Base-by-base conservation (phyloP, 139 green algal genomes). In the Pseudopediastrum boryanum region DNA sequence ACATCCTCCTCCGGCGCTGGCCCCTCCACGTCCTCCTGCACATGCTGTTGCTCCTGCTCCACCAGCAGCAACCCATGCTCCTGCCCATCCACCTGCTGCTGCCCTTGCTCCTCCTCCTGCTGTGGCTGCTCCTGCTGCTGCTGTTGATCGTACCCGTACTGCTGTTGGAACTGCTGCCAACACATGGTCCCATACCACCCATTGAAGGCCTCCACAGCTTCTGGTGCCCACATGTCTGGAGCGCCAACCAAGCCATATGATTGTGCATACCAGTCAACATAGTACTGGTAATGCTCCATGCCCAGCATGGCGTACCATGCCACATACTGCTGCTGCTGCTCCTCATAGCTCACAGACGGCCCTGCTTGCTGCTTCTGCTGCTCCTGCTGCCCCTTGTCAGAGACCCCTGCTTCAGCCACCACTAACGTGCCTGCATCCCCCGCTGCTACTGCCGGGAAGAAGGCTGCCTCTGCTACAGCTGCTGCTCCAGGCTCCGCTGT, bases 291-390 rank as follows among this genome's bases (percentile, higher is more conserved):
- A 64, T 64, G 21, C 16, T 56, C n/a, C n/a, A n/a, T n/a, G n/a
- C n/a, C n/a, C n/a, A n/a, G n/a, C n/a, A n/a, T n/a, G n/a, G n/a
- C n/a, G n/a, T n/a, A n/a, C n/a, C n/a, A n/a, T n/a, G n/a, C n/a
- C n/a, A n/a, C n/a, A n/a, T n/a, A n/a, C 52, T 78, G 71, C 29
- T 75, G 68, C n/a, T 63, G 68, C 44, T 50, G 68, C 25, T 25
- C 19, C 39, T 31, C 35, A n/a, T 41, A 39, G n/a, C 19, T 63
- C 4, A 51, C 50, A 77, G 38, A n/a, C 41, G 33, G n/a, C n/a
- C n/a, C 42, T 77, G 50, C 35, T 52, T 35, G 21, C 58, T 6
- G 8, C 36, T 42, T 51, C 10, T 58, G 16, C 33, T 77, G 69
- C 46, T 43, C 35, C 29, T 21, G 31, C 61, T 42, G 61, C 31